These are phyloP conservation scores for Fusarium ramigenum DNA, from an alignment of 2,329 filamentous ascomycete species.

Conservation along the genomic window DNA sequence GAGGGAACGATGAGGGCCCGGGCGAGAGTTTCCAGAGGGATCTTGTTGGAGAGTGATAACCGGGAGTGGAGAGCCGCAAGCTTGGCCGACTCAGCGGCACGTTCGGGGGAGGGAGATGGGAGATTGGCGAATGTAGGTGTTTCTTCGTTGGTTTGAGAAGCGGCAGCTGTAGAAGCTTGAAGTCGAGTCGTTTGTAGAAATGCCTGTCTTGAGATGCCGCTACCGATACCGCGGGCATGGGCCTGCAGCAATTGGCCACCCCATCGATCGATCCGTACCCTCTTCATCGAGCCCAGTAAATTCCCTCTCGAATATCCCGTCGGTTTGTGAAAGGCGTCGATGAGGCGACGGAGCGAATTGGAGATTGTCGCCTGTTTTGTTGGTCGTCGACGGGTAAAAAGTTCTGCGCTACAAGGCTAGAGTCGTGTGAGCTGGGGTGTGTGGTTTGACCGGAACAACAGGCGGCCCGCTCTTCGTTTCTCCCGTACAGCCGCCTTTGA, in stretches of 20 bases:
- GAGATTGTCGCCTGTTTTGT: conserved; percentile 23
- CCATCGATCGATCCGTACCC: conserved; percentile 54
- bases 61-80: conserved; percentile 92
- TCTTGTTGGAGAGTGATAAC: conserved; percentile 80
- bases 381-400: conserved; percentile 46
- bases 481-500: conserved; percentile 24
- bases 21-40: conserved; percentile 87
- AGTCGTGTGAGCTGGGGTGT: conserved; percentile 48
- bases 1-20: conserved; percentile 86
- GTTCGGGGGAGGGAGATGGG: conserved; percentile 76
- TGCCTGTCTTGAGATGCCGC: conserved; percentile 31
- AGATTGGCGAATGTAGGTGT: conserved; percentile 50
- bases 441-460: conserved; percentile 37
- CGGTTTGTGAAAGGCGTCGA: conserved; percentile 18
- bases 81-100: conserved; percentile 80
- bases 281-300: conserved; percentile 50
- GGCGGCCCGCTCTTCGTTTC: conserved; percentile 36
- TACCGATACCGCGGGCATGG: conserved; percentile 16
- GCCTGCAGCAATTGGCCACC: conserved; percentile 53
- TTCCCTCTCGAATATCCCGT: conserved; percentile 30
- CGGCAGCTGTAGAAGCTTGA: conserved; percentile 47
- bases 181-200: conserved; percentile 38
- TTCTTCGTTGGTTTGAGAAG: conserved; percentile 36
- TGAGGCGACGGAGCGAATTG: conserved; percentile 14
- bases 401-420: conserved; percentile 45